Conservation (phyloP, 2,329 filamentous ascomycete species). For the Clonostachys solani region DNA sequence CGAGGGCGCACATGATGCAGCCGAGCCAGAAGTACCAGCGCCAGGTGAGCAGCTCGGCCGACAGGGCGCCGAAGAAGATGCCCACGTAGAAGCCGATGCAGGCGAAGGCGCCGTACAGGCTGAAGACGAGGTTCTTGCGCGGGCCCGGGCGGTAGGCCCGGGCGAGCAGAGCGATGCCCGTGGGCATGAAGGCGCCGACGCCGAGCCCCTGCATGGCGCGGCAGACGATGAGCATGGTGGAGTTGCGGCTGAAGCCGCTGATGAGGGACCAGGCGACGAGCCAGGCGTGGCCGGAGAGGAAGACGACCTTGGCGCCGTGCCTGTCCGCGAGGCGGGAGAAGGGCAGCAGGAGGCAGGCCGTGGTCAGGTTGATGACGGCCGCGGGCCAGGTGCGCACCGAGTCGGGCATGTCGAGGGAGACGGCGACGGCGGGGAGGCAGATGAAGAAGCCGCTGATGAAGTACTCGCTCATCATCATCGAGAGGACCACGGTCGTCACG, state of each 20-base stretch:
- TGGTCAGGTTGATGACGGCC: constrained; percentile 55
- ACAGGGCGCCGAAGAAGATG: constrained; percentile 62
- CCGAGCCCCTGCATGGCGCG: constrained; percentile 73
- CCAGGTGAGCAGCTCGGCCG: constrained; percentile 58
- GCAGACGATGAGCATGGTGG: constrained; percentile 68
- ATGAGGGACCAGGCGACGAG: constrained; percentile 65
- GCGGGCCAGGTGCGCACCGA: constrained; percentile 60
- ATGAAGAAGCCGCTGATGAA: constrained; percentile 72
- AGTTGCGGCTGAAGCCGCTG: constrained; percentile 63
- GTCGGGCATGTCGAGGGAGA: constrained; percentile 59
- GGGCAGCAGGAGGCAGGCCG: constrained; percentile 56
- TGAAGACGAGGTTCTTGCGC: constrained; percentile 64
- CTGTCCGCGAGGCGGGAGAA: constrained; percentile 59
- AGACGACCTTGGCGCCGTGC: constrained; percentile 58
- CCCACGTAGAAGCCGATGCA: constrained; percentile 58
- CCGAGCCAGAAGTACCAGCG: constrained; percentile 70
- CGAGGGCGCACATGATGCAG: constrained; percentile 31
- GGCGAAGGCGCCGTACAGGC: constrained; percentile 53
- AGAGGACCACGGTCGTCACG: constrained; percentile 56
- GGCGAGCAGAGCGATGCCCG: constrained; percentile 65
- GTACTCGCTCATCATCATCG: constrained; percentile 66
- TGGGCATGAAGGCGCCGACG: constrained; percentile 67
- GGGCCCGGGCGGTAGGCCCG: constrained; percentile 66
- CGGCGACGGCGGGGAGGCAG: constrained; percentile 61
- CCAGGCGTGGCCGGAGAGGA: constrained; percentile 58